phyloP scores from a whole-genome alignment of 352 stramenopile species.

The Phytophthora rubi region DNA sequence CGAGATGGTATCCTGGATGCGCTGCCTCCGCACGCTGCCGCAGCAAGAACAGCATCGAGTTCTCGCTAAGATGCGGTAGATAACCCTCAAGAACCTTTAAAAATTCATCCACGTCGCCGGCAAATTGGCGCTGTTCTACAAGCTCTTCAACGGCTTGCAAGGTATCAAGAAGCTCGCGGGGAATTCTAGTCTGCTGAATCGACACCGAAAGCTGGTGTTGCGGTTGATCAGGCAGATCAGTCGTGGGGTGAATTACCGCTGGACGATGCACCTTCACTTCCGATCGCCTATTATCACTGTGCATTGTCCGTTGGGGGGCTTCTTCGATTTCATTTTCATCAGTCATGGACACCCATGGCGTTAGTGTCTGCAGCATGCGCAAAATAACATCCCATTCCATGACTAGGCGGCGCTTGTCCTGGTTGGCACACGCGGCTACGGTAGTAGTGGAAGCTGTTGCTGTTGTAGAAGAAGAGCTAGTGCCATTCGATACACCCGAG shows the following conservation, averaged over 20 bases:
- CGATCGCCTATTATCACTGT: constrained; percentile 18
- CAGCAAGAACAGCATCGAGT: constrained; percentile 66
- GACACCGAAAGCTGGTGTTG: constrained; percentile 49
- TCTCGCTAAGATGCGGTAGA: constrained; percentile 64
- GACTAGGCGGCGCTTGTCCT: constrained; percentile 47
- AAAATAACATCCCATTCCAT: constrained; percentile 90
- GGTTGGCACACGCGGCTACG: constrained; percentile 2
- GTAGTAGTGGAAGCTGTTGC: background rate
- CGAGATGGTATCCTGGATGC: constrained; percentile 68
- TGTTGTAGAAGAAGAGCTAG: constrained; percentile 1
- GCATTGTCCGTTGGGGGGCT: constrained; percentile 15
- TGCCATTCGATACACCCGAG: background rate
- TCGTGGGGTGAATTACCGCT: constrained; percentile 20
- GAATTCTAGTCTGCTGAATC: constrained; percentile 78
- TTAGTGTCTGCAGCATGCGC: constrained; percentile 69
- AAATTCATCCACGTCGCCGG: constrained; percentile 75
- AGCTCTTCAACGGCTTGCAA: constrained; percentile 78
- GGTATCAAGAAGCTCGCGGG: constrained; percentile 80
- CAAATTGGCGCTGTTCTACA: constrained; percentile 62
- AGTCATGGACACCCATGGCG: constrained; percentile 71
- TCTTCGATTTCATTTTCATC: constrained; percentile 47
- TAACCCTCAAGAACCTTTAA: constrained; percentile 80
- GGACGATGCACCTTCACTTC: constrained; percentile 19
- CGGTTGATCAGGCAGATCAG: constrained; percentile 22
- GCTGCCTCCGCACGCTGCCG: constrained; percentile 62